Conservation (phyloP, 805 yeast species). For the Ogataea naganishii region DNA sequence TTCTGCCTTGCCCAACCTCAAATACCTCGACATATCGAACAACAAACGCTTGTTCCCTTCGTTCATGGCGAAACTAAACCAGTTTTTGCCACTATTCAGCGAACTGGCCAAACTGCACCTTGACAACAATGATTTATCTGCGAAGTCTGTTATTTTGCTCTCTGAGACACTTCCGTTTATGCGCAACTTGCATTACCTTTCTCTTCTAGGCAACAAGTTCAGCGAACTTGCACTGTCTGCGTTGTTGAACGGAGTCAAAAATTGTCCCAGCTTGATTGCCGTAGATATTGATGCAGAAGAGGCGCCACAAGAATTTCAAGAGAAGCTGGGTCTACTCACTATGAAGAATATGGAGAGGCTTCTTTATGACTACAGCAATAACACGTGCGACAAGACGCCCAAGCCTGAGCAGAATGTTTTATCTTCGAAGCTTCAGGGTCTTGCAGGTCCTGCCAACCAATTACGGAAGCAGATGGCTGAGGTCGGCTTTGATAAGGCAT, state of each 20-base stretch:
- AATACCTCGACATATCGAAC: slow-evolving; percentile 69
- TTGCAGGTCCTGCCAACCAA: neutral
- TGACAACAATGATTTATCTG: slow-evolving; percentile 55
- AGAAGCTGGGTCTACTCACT: slow-evolving; percentile 68
- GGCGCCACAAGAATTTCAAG: slow-evolving; percentile 54
- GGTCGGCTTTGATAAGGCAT: slow-evolving; percentile 4
- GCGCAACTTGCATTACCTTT: slow-evolving; percentile 55
- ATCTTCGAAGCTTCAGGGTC: no score
- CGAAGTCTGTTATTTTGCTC: slow-evolving; percentile 47
- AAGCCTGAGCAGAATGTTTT: no score
- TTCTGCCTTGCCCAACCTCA: slow-evolving; percentile 47
- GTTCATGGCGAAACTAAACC: slow-evolving; percentile 45
- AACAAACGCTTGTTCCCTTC: slow-evolving; percentile 61
- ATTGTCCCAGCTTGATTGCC: slow-evolving; percentile 54
- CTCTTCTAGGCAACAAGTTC: slow-evolving; percentile 55
- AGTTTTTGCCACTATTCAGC: slow-evolving; percentile 61
- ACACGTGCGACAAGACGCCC: slow-evolving; percentile 2
- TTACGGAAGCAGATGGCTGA: slow-evolving; percentile 1
- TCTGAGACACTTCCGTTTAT: slow-evolving; percentile 68
- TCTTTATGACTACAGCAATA: slow-evolving; percentile 25
- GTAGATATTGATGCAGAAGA: slow-evolving; percentile 58
- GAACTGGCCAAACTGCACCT: slow-evolving; percentile 59
- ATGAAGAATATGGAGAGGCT: slow-evolving; percentile 73
- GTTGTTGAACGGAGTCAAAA: slow-evolving; percentile 59
- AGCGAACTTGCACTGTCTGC: slow-evolving; percentile 57